Evolutionary conservation across 805 yeast species (phyloP).

Genomic region (Komagataella populi): DNA sequence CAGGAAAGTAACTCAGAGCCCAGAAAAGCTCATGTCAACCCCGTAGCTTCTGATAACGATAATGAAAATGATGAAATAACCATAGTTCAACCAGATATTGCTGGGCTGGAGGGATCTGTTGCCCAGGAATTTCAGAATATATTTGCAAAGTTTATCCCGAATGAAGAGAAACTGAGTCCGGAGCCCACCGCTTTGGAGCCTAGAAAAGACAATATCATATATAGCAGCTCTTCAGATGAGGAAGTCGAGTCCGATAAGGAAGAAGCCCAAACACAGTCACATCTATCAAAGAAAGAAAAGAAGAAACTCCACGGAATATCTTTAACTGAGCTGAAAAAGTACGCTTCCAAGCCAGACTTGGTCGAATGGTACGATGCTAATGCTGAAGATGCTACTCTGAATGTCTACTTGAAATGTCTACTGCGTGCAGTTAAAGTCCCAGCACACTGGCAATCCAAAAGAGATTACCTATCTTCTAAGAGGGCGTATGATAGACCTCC

Average conservation of each 20-base stretch:
- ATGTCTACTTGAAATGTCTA: slow-evolving; percentile 47
- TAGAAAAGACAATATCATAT: not conserved
- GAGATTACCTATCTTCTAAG: slow-evolving; percentile 57
- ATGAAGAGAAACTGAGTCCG: not conserved
- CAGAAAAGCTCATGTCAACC: not conserved
- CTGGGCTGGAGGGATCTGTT: not conserved
- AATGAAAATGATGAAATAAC: not conserved
- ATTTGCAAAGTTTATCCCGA: not conserved
- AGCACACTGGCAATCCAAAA: slow-evolving; percentile 66
- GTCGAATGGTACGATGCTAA: slow-evolving; percentile 86
- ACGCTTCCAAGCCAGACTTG: slow-evolving; percentile 48
- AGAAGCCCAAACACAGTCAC: slow-evolving; percentile 9
- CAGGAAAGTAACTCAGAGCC: not conserved
- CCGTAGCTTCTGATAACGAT: not conserved
- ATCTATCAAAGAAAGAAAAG: slow-evolving; percentile 34
- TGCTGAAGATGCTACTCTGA: slow-evolving; percentile 62
- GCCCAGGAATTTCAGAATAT: not conserved
- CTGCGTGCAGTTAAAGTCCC: slow-evolving; percentile 72
- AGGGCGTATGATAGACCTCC: slow-evolving; percentile 57
- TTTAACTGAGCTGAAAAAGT: slow-evolving; percentile 52
- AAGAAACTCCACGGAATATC: slow-evolving; percentile 44
- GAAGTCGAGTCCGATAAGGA: slow-evolving; percentile 12
- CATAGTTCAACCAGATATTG: not conserved
- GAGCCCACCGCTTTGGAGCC: not conserved
- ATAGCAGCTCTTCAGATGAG: slow-evolving; percentile 1